phyloP scores from a whole-genome alignment of 2,329 filamentous ascomycete species.

The Hypoxylon sp. region DNA sequence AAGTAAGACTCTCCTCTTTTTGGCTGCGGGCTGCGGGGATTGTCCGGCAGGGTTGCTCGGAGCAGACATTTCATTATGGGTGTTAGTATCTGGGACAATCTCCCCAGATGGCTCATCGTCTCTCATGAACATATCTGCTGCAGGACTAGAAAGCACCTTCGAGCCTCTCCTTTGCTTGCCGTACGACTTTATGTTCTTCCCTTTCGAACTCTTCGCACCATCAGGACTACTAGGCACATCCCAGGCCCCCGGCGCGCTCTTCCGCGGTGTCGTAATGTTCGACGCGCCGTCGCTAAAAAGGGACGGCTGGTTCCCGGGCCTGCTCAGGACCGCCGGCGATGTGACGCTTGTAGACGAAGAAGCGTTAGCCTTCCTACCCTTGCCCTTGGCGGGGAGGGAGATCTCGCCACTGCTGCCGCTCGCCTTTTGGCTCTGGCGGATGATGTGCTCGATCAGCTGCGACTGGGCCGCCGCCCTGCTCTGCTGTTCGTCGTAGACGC shows the following conservation, averaged over 20 bases:
- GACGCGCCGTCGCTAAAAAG: constrained; percentile 42
- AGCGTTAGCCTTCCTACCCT: constrained; percentile 36
- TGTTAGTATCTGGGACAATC: constrained; percentile 9
- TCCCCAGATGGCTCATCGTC: constrained; percentile 22
- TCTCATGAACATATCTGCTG: constrained; percentile 27
- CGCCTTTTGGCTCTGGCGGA: constrained; percentile 50
- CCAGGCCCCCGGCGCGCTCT: constrained; percentile 47
- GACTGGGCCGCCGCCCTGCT: constrained; percentile 43
- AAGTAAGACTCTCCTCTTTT: constrained; percentile 40
- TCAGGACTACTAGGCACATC: constrained; percentile 52
- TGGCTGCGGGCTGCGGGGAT: constrained; percentile 28
- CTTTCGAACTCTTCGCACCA: constrained; percentile 29
- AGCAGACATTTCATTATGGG: constrained; percentile 19
- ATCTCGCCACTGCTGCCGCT: constrained; percentile 49
- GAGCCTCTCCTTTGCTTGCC: constrained; percentile 39
- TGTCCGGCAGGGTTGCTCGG: constrained; percentile 14
- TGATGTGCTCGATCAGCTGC: constrained; percentile 50
- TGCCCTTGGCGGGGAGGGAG: constrained; percentile 44
- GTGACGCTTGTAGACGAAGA: constrained; percentile 50
- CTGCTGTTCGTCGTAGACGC: constrained; percentile 46
- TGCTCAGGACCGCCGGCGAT: constrained; percentile 40
- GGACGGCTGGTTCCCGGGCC: constrained; percentile 31
- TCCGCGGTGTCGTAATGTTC: constrained; percentile 47
- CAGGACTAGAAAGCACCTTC: constrained; percentile 22
- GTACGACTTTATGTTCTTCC: constrained; percentile 35